Conservation (phyloP, 164 flowering plant genomes). For the Magnolia kwangsiensis region DNA sequence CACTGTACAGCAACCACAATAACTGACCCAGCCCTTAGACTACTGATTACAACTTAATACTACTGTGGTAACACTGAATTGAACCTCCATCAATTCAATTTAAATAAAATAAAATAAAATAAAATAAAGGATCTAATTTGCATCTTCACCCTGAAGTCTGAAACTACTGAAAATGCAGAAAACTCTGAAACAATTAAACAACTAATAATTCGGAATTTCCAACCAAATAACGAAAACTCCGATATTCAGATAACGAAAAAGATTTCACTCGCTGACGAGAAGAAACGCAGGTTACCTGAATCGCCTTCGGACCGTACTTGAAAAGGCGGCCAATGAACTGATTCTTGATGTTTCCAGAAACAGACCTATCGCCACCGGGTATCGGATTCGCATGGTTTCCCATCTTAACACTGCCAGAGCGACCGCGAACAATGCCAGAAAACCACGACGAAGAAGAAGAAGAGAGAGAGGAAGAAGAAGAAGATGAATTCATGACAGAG, state of each 20-base stretch:
- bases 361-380: constrained; percentile 20
- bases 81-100: too few species aligned
- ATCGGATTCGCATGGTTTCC: constrained; percentile 15
- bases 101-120: too few species aligned
- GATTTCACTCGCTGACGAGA: not conserved
- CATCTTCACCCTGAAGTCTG: too few species aligned
- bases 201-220: not conserved
- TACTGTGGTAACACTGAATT: too few species aligned
- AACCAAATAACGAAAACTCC: not conserved
- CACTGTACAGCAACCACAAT: too few species aligned
- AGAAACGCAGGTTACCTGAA: constrained; percentile 43
- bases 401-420: constrained; percentile 37
- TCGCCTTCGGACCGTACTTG: constrained; percentile 71
- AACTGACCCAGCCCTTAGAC: too few species aligned
- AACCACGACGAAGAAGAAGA: constrained; percentile 58
- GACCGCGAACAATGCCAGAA: constrained; percentile 75
- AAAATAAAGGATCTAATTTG: too few species aligned
- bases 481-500: constrained; percentile 7
- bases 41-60: too few species aligned
- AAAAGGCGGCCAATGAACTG: constrained; percentile 78
- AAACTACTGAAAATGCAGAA: too few species aligned
- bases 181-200: not conserved
- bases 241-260: not conserved
- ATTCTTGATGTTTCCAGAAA: constrained; percentile 48
- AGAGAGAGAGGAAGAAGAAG: constrained; percentile 7